phyloP scores from a whole-genome alignment of 108 stramenopile genomes.

The Aurantiochytrium sp. region DNA sequence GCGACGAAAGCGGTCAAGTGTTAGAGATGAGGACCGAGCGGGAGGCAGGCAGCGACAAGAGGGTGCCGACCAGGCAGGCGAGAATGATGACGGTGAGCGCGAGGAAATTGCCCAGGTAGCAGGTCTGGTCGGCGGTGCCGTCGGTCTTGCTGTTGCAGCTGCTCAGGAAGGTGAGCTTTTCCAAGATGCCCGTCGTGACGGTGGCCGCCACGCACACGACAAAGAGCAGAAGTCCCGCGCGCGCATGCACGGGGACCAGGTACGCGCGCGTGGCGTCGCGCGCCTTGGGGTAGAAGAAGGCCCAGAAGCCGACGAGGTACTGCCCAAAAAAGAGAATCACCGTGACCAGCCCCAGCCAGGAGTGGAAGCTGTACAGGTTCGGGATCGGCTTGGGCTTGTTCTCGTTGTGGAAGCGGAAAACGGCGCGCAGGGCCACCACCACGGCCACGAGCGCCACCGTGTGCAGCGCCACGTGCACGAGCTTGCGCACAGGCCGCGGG shows the following conservation, averaged over 20 bases:
- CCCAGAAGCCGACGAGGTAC: neutral
- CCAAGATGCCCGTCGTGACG: neutral
- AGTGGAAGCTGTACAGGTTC: conserved; percentile 17
- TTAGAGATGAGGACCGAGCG: neutral
- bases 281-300: neutral
- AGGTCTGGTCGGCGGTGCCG: neutral
- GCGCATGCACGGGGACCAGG: neutral
- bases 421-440: neutral
- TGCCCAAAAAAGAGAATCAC: conserved; percentile 21
- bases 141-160: conserved; percentile 12
- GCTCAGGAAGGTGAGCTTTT: neutral
- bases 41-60: neutral
- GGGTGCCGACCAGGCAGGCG: neutral
- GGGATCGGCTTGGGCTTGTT: neutral
- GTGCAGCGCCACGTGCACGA: neutral
- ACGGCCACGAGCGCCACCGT: neutral
- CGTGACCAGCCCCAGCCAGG: neutral
- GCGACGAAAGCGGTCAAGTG: no score
- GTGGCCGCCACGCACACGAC: neutral
- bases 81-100: conserved; percentile 1
- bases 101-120: conserved; percentile 24
- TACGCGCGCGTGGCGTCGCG: neutral
- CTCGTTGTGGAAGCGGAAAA: conserved; percentile 26
- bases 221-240: neutral
- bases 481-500: neutral